Percentiles rank a stretch among this genome's conserved stretches.
Conservation (phyloP, 306 rosid genomes). For the Cucurbita maxima region DNA sequence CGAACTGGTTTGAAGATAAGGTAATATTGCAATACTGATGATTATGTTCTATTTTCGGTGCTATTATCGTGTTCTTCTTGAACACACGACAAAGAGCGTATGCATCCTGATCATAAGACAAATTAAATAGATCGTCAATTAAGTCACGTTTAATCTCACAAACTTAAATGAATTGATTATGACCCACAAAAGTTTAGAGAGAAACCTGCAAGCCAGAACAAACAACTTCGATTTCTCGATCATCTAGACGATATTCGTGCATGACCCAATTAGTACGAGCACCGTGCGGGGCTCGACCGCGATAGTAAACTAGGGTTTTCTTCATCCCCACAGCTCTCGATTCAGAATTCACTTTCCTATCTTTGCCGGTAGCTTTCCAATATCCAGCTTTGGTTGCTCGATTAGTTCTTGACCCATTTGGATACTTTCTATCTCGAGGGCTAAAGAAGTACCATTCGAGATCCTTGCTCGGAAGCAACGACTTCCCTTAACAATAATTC, state of each 20-base stretch:
- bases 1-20: slow-evolving; percentile 20
- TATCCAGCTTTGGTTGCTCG: slow-evolving; percentile 86
- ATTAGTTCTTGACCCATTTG: slow-evolving; percentile 90
- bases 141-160: no score
- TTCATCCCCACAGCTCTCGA: slow-evolving; percentile 64
- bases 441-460: slow-evolving; percentile 95
- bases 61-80: slow-evolving; percentile 44
- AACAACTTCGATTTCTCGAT: slow-evolving; percentile 54
- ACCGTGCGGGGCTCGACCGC: slow-evolving; percentile 93
- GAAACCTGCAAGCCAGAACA: slow-evolving; percentile 49
- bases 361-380: slow-evolving; percentile 96
- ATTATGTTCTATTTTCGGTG: slow-evolving; percentile 41
- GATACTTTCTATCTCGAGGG: slow-evolving; percentile 79
- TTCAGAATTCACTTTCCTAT: slow-evolving; percentile 64
- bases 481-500: slow-evolving; percentile 26
- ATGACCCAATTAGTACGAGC: slow-evolving; percentile 81
- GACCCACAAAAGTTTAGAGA: not conserved
- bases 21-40: slow-evolving; percentile 21
- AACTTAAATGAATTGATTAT: no score
- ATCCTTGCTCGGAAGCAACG: slow-evolving; percentile 83
- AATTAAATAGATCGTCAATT: no score
- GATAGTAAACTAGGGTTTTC: slow-evolving; percentile 86
- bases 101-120: slow-evolving; percentile 41
- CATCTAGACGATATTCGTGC: slow-evolving; percentile 92
- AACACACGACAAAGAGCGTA: slow-evolving; percentile 80